Conservation (phyloP, 257 asterid genomes). For the Ajuga chamaepitys region DNA sequence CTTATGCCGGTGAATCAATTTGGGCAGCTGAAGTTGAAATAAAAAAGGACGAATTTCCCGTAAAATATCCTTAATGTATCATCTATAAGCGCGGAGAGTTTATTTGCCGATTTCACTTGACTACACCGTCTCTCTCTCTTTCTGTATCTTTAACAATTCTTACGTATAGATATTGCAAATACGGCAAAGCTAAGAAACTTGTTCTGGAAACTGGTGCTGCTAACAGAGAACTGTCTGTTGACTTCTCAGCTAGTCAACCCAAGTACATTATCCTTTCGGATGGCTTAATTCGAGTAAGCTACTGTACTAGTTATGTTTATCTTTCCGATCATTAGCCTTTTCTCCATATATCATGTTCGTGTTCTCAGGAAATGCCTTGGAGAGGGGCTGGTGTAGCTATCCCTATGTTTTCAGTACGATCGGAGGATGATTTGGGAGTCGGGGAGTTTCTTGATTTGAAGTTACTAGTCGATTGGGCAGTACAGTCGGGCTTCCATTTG, state of each 20-base stretch:
- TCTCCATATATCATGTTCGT: background rate
- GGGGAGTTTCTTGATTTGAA: conserved; percentile 98
- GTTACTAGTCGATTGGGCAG: conserved; percentile 91
- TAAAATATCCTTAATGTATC: conserved; percentile 98
- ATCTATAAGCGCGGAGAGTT: too few species aligned
- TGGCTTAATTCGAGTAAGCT: conserved; percentile 90
- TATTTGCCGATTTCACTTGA: conserved; percentile 4
- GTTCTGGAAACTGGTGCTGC: conserved; percentile 62
- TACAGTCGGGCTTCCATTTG: conserved; percentile 84
- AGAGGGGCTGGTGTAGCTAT: conserved; percentile 94
- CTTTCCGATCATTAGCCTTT: background rate
- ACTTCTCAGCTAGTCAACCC: conserved; percentile 57
- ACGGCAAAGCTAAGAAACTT: conserved; percentile 32
- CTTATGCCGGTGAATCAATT: conserved; percentile 64
- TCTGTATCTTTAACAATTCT: conserved; percentile 46
- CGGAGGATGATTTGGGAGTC: conserved; percentile 87
- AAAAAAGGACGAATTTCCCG: conserved; percentile 73
- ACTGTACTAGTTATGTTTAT: background rate
- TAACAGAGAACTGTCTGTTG: conserved; percentile 59
- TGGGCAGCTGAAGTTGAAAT: conserved; percentile 73
- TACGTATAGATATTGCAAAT: conserved; percentile 85
- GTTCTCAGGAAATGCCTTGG: conserved; percentile 85
- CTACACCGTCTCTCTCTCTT: background rate
- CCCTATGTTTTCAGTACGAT: conserved; percentile 92
- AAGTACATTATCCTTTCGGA: conserved; percentile 65